Evolutionary conservation across 192 early-diverging fungal species (phyloP), one percentile per base, ranked within the genome.

Genomic region (Chytriomyces hyalinus): DNA sequence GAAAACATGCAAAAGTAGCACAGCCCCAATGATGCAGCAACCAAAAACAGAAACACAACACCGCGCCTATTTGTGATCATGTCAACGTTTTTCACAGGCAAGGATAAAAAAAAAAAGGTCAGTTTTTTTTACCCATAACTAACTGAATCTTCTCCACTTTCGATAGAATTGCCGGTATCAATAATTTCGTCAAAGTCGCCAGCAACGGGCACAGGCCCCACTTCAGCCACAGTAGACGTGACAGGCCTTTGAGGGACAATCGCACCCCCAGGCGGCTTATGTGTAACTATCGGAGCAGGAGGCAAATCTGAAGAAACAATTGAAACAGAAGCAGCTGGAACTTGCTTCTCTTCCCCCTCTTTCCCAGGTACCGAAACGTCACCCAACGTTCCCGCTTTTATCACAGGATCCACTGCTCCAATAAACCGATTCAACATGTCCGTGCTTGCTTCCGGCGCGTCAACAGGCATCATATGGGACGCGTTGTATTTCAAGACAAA

Each of bases 391-490:
- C 53, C 53, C 5, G 53, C 53, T 20, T 13, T 57, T 4, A 57
- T 20, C 53, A 57, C 53, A 57, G 53, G 53, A 57, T 57, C 53
- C 11, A 26, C 70, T 60, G 61, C 80, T 6, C 80, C 72, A 49
- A 86, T 85, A n/a, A 89, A 86, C 4, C 84, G 76, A 7, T 90
- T 87, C 51, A 90, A 84, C 65, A 92, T 78, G 63, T 90, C 90
- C 22, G 88, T 81, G n/a, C 88, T 68, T 60, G 87, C 92, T 50
- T 79, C 75, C 6, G 91, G 91, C 60, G 82, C 70, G 67, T 93
- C 92, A 47, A 92, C 85, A 43, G 91, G 89, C 10, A 89, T 89
- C 92, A 93, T 93, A 79, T 93, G 92, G 64, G 88, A 90, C 9
- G 87, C 89, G 70, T 92, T 82, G 76, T 84, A 72, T 36, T 91